phyloP scores from a whole-genome alignment of 768 basidiomycete species.

The Lactarius trivialis region DNA sequence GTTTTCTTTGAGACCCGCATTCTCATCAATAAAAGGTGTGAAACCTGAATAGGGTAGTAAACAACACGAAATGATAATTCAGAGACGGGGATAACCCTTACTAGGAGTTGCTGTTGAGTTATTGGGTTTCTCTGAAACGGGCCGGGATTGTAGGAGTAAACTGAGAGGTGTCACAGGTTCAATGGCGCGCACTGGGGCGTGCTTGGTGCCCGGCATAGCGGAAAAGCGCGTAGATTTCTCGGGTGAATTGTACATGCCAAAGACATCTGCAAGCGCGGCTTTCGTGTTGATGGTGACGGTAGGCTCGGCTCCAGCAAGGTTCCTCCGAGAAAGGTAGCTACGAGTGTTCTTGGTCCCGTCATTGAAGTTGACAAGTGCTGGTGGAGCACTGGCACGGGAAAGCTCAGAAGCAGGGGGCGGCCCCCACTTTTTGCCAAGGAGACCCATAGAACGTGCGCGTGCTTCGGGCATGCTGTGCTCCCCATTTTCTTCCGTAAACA shows the following conservation, averaged over 20 bases:
- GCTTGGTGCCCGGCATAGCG: constrained; percentile 54
- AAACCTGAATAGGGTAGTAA: constrained; percentile 38
- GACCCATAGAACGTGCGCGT: constrained; percentile 72
- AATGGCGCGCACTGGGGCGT: constrained; percentile 63
- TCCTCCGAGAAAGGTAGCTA: constrained; percentile 39
- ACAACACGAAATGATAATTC: neutral
- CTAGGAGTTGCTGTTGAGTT: constrained; percentile 33
- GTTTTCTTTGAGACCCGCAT: constrained; percentile 40
- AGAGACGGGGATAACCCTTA: constrained; percentile 22
- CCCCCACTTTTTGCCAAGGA: constrained; percentile 82
- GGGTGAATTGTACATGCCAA: constrained; percentile 93
- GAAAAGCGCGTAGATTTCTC: constrained; percentile 59
- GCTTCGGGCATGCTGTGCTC: constrained; percentile 87
- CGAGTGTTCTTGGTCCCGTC: constrained; percentile 41
- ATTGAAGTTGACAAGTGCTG: constrained; percentile 48
- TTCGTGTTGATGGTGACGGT: constrained; percentile 97
- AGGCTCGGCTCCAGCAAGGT: constrained; percentile 51
- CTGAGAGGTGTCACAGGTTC: constrained; percentile 43
- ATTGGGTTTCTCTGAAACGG: constrained; percentile 27
- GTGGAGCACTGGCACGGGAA: constrained; percentile 4
- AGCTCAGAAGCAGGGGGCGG: constrained; percentile 44
- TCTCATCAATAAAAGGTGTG: constrained; percentile 66
- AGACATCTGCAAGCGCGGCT: constrained; percentile 88
- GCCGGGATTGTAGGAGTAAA: constrained; percentile 20
- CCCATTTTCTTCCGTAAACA: constrained; percentile 68